Base-by-base conservation (phyloP, 2,329 filamentous ascomycete species). In the Fusarium equiseti region DNA sequence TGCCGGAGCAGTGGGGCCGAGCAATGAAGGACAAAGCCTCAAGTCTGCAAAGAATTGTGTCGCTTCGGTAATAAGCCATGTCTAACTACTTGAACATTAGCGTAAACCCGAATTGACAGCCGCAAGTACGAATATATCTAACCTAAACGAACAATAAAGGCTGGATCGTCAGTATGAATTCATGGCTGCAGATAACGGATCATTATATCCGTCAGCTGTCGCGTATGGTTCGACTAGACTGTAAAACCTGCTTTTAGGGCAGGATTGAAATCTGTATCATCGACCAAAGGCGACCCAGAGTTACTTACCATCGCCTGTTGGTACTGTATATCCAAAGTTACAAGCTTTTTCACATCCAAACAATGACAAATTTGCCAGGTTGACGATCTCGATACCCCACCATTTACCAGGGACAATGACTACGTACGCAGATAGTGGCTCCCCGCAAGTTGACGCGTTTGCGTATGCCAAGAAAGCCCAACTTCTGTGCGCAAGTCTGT, bases 381-480 rank as follows among this genome's bases (percentile, higher is more conserved):
- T 45, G 50, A 45, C 54, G 46, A 71, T 71, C 68, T 71, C 59
- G 52, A 71, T 65, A 56, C 68, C 68, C 68, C 68, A 59, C 63
- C 46, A 46, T 44, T 65, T 54, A 10, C 46, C 32, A 51, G 38
- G 44, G n/a, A 60, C 35, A 62, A 3, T 16, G 42, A 44, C 42
- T 51, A 27, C 24, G 35, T 53, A 53, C 35, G 18, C 9, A 42
- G 11, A 31, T 13, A 53, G 49, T 27, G 26, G 10, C 59, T 59
- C 68, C 58, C 59, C 51, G 49, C 48, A 63, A 42, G 49, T 65
- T 71, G 68, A 71, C 68, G 68, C 57, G 54, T 71, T 61, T 53
- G 51, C 35, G 56, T 40, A 57, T 57, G 64, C 63, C 54, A 65
- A 64, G 59, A 63, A 49, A 26, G 29, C n/a, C 43, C 20, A 20